Base-by-base conservation (phyloP, 2,329 filamentous ascomycete species). In the Fusarium sp. region DNA sequence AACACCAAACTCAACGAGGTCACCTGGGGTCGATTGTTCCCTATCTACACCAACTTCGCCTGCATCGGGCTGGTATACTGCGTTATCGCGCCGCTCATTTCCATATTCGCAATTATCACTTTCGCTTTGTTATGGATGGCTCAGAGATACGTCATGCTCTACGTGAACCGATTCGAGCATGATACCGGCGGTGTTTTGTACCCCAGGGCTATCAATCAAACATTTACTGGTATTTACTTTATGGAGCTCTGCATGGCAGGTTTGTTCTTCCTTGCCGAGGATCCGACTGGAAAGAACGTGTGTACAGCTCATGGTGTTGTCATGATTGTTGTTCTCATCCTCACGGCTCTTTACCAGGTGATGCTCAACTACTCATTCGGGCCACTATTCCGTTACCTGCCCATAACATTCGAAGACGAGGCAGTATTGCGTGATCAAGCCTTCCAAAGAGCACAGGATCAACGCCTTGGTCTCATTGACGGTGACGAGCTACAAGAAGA, bases 101-200 rank as follows among this genome's bases (percentile, higher is more conserved):
- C 96, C 51, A 83, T 98, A 24, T 98, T 99, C 83, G 95, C 96
- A 73, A 90, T 97, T 74, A 89, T 98, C 78, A 98, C 95, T 0
- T 98, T 98, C 78, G 87, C 88, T 48, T 84, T 99, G 0, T 91
- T 98, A 70, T 99, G 94, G 94, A 85, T 98, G 46, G 95, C 96
- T 1, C 94, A 98, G 78, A 90, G 95, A n/a, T 98, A 98, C 81
- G 95, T 95, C 72, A 97, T 97, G 83, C 87, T 99, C 22, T 99
- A 98, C 75, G 94, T 99, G 64, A 97, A 90, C 27, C 92, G 94
- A 55, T 97, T 97, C 79, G 89, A 91, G 71, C 90, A 92, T 65
- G 96, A 99, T 80, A 99, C 95, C 0, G 96, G 96, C 42, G 96
- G 96, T 45, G 86, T 98, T 2, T 83, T 98, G 54, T 99, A 97